These are phyloP conservation scores for Bocquillonia castaneifolia DNA, from an alignment of 441 rosid species.

Conservation along the genomic window DNA sequence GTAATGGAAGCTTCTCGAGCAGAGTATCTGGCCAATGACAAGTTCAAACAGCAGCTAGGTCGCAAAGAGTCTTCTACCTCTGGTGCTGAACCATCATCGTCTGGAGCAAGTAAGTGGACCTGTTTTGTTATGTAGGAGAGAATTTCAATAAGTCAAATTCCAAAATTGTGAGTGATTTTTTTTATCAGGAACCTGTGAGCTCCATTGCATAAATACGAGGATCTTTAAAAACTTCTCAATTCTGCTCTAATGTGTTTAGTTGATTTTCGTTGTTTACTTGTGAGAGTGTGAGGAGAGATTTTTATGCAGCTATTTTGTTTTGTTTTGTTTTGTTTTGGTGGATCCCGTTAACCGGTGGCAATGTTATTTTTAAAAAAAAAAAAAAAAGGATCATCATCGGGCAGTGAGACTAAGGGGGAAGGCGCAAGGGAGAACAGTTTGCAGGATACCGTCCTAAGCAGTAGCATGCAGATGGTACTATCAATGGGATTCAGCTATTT, in stretches of 20 bases:
- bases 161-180: background rate
- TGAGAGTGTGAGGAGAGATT: too few relatives aligned
- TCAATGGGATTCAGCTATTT: conserved; percentile 94
- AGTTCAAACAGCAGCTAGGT: conserved; percentile 55
- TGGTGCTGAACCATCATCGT: conserved; percentile 92
- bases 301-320: too few relatives aligned
- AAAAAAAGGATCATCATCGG: conserved; percentile 53
- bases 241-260: background rate
- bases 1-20: conserved; percentile 99
- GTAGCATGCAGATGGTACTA: conserved; percentile 65
- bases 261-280: too few relatives aligned
- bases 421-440: conserved; percentile 29
- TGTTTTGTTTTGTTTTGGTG: background rate
- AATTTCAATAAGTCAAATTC: background rate
- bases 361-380: too few relatives aligned
- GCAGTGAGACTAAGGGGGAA: conserved; percentile 47
- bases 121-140: background rate
- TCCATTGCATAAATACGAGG: background rate
- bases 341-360: background rate
- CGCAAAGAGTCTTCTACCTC: conserved; percentile 73
- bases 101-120: conserved; percentile 73
- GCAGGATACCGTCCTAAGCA: conserved; percentile 49
- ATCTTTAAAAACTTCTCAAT: background rate
- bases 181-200: background rate
- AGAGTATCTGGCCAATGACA: conserved; percentile 68